Evolutionary conservation across 1,284 basidiomycete species (phyloP), one percentile per base, ranked within the genome.

Genomic region (Malassezia japonica): DNA sequence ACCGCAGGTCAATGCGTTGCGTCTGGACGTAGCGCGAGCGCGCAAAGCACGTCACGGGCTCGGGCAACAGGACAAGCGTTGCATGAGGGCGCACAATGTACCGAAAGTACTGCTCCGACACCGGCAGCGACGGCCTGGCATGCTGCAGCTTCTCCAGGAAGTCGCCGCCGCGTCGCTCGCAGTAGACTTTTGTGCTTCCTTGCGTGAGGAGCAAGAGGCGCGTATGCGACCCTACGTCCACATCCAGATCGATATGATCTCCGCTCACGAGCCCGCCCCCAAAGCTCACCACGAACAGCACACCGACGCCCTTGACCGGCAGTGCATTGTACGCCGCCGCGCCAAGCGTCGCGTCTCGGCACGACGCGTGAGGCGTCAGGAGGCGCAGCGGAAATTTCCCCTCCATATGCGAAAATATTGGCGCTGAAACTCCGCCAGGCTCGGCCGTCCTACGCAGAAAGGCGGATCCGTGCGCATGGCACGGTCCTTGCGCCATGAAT

Each of bases 251-350:
- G 32, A 94, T 77, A 32, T 76, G 74, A 75, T 98, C 92, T 0
- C 91, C 91, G 5, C 84, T 82, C 24, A 98, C 87, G 4, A 96
- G 79, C 1, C 92, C 92, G 12, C 92, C 92, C 1, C 92, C 92
- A 62, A 96, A 96, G 20, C 82, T 83, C 46, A 95, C 75, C 24
- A 88, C 77, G 67, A 95, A 96, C 18, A 83, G 81, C 40, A 85
- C 77, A 6, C 81, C 83, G 13, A 89, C 78, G 18, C 76, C 59
- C 25, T 63, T 72, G 10, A 20, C 20, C 27, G 41, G 48, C 12
- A 29, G 31, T 2, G 10, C 38, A 4, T 24, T n/a, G 35, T 42
- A 46, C 15, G 13, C 29, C 4, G 50, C 50, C 6, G 50, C 48
- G 23, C 24, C 33, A 21, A 8, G 3, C 5, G 50, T 52, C 5